Percentiles rank a stretch among this genome's conserved stretches.
Conservation (phyloP, 2,329 filamentous ascomycete genomes). For the Penicillium crustosum region DNA sequence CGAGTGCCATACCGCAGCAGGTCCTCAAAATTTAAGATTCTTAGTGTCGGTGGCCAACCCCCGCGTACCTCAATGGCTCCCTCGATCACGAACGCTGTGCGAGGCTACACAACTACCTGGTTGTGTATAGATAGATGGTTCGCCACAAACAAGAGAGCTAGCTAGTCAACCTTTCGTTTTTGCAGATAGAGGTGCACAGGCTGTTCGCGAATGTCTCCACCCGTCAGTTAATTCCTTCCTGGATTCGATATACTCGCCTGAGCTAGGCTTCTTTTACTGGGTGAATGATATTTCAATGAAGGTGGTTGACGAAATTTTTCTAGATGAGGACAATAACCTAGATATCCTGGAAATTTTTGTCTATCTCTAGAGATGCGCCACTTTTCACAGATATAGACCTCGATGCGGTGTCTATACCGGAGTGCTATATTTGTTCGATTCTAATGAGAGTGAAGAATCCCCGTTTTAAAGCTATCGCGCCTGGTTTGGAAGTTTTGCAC, state of each 20-base stretch:
- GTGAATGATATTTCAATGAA: slow-evolving; percentile 9
- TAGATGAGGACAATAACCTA: slow-evolving; percentile 9
- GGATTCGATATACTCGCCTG: slow-evolving; percentile 12
- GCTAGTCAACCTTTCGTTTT: not conserved
- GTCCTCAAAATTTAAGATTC: slow-evolving; percentile 17
- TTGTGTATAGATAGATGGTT: slow-evolving; percentile 22
- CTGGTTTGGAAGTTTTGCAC: not conserved
- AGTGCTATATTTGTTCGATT: not conserved
- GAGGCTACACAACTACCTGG: slow-evolving; percentile 25
- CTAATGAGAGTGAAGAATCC: not conserved
- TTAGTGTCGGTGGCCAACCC: slow-evolving; percentile 12
- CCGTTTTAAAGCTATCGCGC: not conserved
- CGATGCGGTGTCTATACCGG: not conserved
- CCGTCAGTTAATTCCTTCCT: slow-evolving; percentile 17
- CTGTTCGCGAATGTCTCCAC: slow-evolving; percentile 12
- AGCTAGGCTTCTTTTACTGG: slow-evolving; percentile 19
- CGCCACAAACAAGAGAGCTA: slow-evolving; percentile 11
- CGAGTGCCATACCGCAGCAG: not conserved
- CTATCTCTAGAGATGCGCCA: not conserved
- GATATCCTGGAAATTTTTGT: slow-evolving; percentile 3
- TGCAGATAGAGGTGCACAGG: not conserved
- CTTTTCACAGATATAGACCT: slow-evolving; percentile 7
- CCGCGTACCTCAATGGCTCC: slow-evolving; percentile 5
- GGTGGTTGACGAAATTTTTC: slow-evolving; percentile 3
- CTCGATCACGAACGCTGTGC: slow-evolving; percentile 22